Evolutionary conservation across 139 green algal genomes (phyloP), one percentile per base, ranked within the genome.

Genomic region (Chlorella sorokiniana): DNA sequence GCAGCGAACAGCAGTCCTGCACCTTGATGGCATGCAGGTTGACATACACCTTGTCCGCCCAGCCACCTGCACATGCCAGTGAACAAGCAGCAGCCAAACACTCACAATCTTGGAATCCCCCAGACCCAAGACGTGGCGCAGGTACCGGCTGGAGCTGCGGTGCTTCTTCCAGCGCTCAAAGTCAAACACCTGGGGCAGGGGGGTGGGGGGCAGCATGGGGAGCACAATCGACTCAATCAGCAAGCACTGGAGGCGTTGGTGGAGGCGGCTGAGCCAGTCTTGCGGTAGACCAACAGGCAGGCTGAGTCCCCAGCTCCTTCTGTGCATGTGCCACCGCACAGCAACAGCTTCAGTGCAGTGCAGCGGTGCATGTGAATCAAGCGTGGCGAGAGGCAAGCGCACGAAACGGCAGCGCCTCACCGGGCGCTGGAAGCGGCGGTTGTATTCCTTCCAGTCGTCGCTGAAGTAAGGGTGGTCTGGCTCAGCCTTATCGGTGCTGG

Each of bases 101-200:
- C 73, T 79, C 73, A 79, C 73, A 29, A 68, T 79, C 37, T 61
- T 61, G 38, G 73, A 79, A 33, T 79, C 73, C 11, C 37, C 31
- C 25, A 81, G 44, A 61, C 76, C 76, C 9, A 54, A n/a, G 11
- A 81, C 51, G 76, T 81, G 76, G 40, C 76, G 76, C 61, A 70
- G 52, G 62, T 81, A 81, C 61, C 76, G 76, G 61, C 45, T 54
- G 61, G 61, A 74, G 76, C 45, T 69, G 61, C 76, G 61, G 76
- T 81, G 76, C 14, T 25, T 61, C 61, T 73, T 62, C 76, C 76
- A 81, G 11, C 63, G 76, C 18, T 81, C 76, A 40, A 81, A 71
- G 25, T 81, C 76, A 37, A 81, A 81, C 76, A 81, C 76, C 76
- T 81, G 61, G 18, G n/a, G 16, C 48, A 56, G 48, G 16, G 48